Conservation (phyloP, 371 early-diverging fungal genomes). For the Mucor racemosus region DNA sequence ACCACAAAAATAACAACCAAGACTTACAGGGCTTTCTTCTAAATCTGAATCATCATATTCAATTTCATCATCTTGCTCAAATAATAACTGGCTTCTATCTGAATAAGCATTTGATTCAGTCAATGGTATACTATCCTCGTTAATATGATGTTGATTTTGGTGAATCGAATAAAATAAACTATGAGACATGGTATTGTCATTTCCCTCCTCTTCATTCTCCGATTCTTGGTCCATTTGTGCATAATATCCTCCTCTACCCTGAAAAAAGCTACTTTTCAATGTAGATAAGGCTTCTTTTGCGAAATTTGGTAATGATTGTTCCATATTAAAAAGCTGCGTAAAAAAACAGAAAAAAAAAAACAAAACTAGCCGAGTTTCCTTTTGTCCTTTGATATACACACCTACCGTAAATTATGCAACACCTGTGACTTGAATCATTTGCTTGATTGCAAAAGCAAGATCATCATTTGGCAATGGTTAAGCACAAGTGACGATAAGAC, state of each 20-base stretch:
- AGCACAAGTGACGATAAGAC: neutral
- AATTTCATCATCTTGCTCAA: constrained; percentile 31
- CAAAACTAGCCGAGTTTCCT: constrained; percentile 5
- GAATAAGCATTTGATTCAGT: constrained; percentile 50
- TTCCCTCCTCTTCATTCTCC: constrained; percentile 43
- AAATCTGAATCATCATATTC: constrained; percentile 10
- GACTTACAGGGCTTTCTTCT: constrained; percentile 24
- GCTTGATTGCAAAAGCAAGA: neutral
- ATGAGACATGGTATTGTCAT: constrained; percentile 29
- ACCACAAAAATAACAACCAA: neutral
- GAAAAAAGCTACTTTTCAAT: constrained; percentile 34
- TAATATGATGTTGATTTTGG: constrained; percentile 27
- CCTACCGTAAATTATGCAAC: constrained; percentile 12
- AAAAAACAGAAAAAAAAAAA: constrained; percentile 1
- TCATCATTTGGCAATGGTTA: neutral
- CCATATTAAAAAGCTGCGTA: constrained; percentile 19
- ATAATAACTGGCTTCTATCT: constrained; percentile 50
- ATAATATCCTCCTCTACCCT: constrained; percentile 35
- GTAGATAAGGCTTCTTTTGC: constrained; percentile 32
- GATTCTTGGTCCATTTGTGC: constrained; percentile 51
- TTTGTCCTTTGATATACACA: neutral
- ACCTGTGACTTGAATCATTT: constrained; percentile 18
- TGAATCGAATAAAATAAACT: constrained; percentile 51
- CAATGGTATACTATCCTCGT: constrained; percentile 50
- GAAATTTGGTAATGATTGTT: constrained; percentile 32